These are phyloP conservation scores for Podospora fimiseda DNA, from an alignment of 495 filamentous ascomycete genomes.

Conservation along the genomic window DNA sequence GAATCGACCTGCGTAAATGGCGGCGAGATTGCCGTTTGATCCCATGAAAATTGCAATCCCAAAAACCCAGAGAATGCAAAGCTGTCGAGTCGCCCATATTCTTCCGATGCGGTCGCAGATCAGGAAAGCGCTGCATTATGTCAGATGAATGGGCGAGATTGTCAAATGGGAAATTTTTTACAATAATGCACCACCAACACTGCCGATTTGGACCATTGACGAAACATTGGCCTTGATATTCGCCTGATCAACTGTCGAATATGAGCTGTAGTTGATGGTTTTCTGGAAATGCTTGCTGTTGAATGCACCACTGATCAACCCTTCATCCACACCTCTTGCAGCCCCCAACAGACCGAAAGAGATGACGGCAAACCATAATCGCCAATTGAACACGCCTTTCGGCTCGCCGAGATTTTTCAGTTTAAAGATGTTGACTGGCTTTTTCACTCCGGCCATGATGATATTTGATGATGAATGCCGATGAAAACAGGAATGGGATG, in stretches of 20 bases:
- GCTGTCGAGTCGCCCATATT: conserved; percentile 61
- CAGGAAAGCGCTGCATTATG: conserved; percentile 47
- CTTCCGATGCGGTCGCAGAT: conserved; percentile 63
- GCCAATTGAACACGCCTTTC: conserved; percentile 56
- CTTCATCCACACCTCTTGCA: conserved; percentile 67
- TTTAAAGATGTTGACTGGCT: conserved; percentile 61
- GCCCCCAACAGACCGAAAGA: conserved; percentile 66
- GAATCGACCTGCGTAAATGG: conserved; percentile 61
- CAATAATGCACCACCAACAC: conserved; percentile 58
- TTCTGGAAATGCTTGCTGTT: conserved; percentile 56
- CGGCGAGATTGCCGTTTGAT: conserved; percentile 21
- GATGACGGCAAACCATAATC: conserved; percentile 58
- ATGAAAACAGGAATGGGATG: no score
- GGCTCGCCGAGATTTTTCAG: conserved; percentile 50
- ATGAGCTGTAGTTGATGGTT: conserved; percentile 50
- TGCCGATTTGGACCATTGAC: conserved; percentile 67
- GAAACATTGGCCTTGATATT: conserved; percentile 65
- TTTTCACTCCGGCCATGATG: conserved; percentile 58
- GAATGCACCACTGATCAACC: conserved; percentile 61
- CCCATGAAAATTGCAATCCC: conserved; percentile 66
- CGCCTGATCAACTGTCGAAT: conserved; percentile 47
- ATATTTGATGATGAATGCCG: no score
- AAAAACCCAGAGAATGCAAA: conserved; percentile 60
- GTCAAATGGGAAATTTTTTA: no score
- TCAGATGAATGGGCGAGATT: no score